These are phyloP conservation scores for Solanum stenotomum DNA, from an alignment of 257 asterid genomes.

Conservation along the genomic window DNA sequence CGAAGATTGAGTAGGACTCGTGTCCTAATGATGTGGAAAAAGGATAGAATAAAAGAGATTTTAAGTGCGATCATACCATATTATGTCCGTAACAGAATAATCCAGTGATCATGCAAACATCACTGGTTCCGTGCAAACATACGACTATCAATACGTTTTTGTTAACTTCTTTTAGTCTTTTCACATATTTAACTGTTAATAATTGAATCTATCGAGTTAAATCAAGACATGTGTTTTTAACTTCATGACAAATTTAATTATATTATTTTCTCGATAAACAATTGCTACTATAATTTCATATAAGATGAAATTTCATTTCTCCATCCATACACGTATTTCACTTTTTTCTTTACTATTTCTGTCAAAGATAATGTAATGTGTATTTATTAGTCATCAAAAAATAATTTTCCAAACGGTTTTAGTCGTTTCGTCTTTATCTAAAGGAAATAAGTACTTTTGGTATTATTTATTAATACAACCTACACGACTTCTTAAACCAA, in stretches of 20 bases:
- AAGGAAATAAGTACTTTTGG: not conserved
- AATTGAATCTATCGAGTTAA: not conserved
- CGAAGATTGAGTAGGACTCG: not conserved
- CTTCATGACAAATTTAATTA: not conserved
- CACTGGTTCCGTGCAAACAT: too few species aligned
- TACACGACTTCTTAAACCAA: not conserved
- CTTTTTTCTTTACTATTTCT: not conserved
- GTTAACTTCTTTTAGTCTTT: not conserved
- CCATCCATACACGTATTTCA: not conserved
- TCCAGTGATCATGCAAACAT: too few species aligned
- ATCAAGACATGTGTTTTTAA: not conserved
- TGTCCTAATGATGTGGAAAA: not conserved
- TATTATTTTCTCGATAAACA: not conserved
- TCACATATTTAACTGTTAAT: not conserved
- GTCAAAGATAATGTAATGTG: not conserved
- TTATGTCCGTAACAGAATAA: too few species aligned
- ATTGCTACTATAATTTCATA: not conserved
- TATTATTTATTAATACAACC: not conserved
- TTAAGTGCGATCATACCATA: too few species aligned
- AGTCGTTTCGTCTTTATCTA: not conserved
- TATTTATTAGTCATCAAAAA: not conserved
- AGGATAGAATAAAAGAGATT: too few species aligned
- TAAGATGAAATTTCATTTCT: not conserved
- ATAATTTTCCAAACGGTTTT: not conserved
- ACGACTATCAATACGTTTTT: too few species aligned